phyloP scores from a whole-genome alignment of 208 protist genomes.

The Crithidia brevicula region DNA sequence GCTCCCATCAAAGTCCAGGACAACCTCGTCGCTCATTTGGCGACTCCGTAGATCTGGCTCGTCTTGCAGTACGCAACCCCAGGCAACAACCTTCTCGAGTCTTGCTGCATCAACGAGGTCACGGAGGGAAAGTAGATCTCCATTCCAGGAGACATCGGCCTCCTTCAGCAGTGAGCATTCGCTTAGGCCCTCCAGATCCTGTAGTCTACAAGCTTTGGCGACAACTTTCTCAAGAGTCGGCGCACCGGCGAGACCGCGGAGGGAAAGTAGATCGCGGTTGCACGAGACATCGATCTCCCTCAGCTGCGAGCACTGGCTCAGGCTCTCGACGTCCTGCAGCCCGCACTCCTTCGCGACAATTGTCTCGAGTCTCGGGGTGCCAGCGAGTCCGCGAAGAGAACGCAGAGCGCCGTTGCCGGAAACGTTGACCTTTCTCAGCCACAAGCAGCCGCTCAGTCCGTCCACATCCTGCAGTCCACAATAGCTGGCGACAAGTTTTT shows the following conservation, averaged over 20 bases:
- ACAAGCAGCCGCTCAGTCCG: background rate
- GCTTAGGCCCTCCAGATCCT: background rate
- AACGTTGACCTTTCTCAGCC: too few relatives aligned
- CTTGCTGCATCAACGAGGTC: too few relatives aligned
- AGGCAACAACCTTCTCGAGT: too few relatives aligned
- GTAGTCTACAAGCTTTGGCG: background rate
- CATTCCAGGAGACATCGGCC: too few relatives aligned
- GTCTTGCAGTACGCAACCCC: too few relatives aligned
- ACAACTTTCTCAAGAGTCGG: conserved; percentile 3
- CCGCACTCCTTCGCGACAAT: background rate
- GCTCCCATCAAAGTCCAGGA: too few relatives aligned
- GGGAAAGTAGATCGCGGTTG: background rate
- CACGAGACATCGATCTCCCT: background rate
- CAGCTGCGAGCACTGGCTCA: background rate
- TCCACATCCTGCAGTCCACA: background rate
- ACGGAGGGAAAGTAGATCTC: too few relatives aligned
- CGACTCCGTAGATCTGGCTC: too few relatives aligned
- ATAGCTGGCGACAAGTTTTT: background rate
- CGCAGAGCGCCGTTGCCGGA: background rate
- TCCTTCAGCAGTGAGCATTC: conserved; percentile 2
- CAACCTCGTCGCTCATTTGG: too few relatives aligned
- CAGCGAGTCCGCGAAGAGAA: background rate
- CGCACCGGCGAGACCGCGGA: conserved; percentile 2
- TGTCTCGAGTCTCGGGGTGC: background rate
- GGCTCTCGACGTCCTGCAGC: background rate